A percentile compares a stretch with the other conserved stretches of the same genome.
These are phyloP conservation scores for Discostella stelligeroides DNA, from an alignment of 108 stramenopile species.

Conservation along the genomic window DNA sequence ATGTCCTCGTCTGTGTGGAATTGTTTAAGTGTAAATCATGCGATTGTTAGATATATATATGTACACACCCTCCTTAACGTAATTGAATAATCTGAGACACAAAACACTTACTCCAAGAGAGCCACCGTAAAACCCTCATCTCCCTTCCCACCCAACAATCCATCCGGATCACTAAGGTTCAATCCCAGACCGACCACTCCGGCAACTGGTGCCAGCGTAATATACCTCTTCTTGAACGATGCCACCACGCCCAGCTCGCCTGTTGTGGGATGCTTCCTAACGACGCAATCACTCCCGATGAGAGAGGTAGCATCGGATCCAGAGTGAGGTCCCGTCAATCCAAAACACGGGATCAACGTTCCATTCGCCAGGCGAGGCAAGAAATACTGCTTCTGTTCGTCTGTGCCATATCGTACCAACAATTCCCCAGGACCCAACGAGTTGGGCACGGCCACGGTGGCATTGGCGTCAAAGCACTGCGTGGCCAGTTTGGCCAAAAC, in stretches of 20 bases:
- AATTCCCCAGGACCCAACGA: constrained; percentile 97
- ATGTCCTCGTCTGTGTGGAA: constrained; percentile 74
- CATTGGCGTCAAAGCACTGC: constrained; percentile 91
- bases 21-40: constrained; percentile 11
- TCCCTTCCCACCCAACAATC: constrained; percentile 89
- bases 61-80: background rate
- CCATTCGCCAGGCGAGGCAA: constrained; percentile 93
- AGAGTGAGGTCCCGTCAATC: constrained; percentile 94
- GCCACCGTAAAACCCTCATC: constrained; percentile 95
- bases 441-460: constrained; percentile 98
- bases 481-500: constrained; percentile 91
- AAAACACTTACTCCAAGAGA: constrained; percentile 82
- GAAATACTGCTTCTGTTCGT: constrained; percentile 94
- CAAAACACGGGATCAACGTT: constrained; percentile 98
- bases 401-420: constrained; percentile 92
- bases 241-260: constrained; percentile 94
- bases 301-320: constrained; percentile 97
- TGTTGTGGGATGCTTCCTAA: constrained; percentile 73
- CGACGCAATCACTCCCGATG: constrained; percentile 89
- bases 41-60: constrained; percentile 3
- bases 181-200: constrained; percentile 96
- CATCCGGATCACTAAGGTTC: constrained; percentile 92
- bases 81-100: too few species aligned
- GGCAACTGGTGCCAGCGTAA: constrained; percentile 97
- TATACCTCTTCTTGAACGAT: constrained; percentile 98